Conservation (phyloP, 441 rosid species). For the Populus hybrid region DNA sequence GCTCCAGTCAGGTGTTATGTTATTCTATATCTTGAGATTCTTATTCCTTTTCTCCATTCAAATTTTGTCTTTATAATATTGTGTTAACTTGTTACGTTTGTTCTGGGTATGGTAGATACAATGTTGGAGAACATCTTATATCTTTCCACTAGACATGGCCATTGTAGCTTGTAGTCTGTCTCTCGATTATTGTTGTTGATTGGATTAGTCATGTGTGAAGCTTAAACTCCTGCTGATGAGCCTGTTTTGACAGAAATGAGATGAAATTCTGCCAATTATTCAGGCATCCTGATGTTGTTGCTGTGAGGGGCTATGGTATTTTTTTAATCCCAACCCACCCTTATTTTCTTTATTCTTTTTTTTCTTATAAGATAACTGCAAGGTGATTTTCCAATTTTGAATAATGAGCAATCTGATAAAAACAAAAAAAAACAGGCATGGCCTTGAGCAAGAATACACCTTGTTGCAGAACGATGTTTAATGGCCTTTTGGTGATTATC, state of each 20-base stretch:
- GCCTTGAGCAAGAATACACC: conserved; percentile 22
- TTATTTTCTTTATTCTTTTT: neutral
- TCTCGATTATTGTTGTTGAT: too few relatives aligned
- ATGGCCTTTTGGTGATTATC: conserved; percentile 84
- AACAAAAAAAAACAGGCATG: conserved; percentile 46
- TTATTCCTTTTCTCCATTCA: too few relatives aligned
- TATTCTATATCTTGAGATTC: too few relatives aligned
- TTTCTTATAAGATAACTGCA: neutral
- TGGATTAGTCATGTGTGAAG: too few relatives aligned
- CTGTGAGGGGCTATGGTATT: conserved; percentile 37
- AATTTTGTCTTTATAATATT: too few relatives aligned
- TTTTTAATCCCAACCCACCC: neutral
- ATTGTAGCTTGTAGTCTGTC: too few relatives aligned
- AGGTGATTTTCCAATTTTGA: neutral
- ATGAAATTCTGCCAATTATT: conserved; percentile 54
- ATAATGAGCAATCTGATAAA: conserved; percentile 13
- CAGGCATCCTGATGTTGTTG: conserved; percentile 19
- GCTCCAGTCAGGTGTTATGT: too few relatives aligned
- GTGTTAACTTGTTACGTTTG: too few relatives aligned
- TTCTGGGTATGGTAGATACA: too few relatives aligned
- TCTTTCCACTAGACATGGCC: too few relatives aligned
- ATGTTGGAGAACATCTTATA: too few relatives aligned
- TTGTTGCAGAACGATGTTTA: conserved; percentile 60
- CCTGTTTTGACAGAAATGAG: conserved; percentile 46
- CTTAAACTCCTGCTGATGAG: too few relatives aligned